Evolutionary conservation across 1,284 basidiomycete species (phyloP).

Genomic region (Malassezia yamatoensis): DNA sequence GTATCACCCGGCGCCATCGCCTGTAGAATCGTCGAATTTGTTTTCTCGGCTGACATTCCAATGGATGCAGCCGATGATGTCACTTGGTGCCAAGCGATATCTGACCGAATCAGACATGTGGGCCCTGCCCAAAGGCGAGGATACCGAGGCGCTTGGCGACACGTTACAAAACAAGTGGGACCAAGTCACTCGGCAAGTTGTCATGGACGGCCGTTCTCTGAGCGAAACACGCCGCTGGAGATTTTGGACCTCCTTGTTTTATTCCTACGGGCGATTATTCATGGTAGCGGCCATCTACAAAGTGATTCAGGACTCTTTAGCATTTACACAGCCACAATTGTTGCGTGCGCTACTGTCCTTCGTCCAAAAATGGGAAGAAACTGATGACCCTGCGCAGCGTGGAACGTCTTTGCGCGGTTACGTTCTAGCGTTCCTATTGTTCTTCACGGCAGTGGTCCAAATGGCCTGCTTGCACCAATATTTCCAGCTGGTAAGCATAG

Average conservation of each 20-base stretch:
- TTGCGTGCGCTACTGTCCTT: constrained; percentile 70
- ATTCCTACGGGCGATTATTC: constrained; percentile 66
- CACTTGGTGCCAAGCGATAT: constrained; percentile 41
- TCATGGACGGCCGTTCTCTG: neutral
- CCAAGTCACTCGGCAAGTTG: neutral
- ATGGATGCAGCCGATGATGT: constrained; percentile 70
- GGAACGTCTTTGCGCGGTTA: constrained; percentile 43
- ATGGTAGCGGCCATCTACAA: constrained; percentile 59
- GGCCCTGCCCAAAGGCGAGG: constrained; percentile 54
- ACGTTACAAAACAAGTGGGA: constrained; percentile 54
- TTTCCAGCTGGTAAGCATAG: constrained; percentile 68
- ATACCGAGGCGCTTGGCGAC: constrained; percentile 62
- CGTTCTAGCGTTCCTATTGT: constrained; percentile 53
- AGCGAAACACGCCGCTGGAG: constrained; percentile 19
- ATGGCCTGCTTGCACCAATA: constrained; percentile 82
- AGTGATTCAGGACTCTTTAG: constrained; percentile 65
- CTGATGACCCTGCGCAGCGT: constrained; percentile 10
- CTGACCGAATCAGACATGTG: constrained; percentile 49
- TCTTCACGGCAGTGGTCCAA: constrained; percentile 61
- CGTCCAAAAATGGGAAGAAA: constrained; percentile 48
- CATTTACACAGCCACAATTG: constrained; percentile 80
- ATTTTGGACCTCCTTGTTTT: constrained; percentile 22
- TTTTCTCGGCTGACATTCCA: constrained; percentile 60
- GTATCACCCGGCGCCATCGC: constrained; percentile 55
- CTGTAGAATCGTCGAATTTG: constrained; percentile 69